phyloP scores from a whole-genome alignment of 208 protist species.

The Acanthamoeba sp. region DNA sequence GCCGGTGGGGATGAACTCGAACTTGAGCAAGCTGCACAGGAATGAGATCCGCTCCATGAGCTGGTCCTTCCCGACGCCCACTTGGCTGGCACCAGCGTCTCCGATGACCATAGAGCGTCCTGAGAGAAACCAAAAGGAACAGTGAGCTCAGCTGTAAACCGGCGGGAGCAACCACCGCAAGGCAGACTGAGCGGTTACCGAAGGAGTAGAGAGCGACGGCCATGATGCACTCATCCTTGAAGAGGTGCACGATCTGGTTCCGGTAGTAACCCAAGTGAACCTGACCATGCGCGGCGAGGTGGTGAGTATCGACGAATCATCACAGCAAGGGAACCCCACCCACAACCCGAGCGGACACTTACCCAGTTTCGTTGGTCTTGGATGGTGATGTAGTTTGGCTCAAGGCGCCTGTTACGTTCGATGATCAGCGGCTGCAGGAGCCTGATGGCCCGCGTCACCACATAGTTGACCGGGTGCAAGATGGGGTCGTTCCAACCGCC shows the following conservation, averaged over 20 bases:
- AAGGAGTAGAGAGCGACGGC: slow-evolving; percentile 50
- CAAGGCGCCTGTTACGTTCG: slow-evolving; percentile 59
- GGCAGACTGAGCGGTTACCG: background rate
- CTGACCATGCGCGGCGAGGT: background rate
- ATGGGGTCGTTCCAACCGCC: slow-evolving; percentile 72
- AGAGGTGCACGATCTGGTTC: slow-evolving; percentile 77
- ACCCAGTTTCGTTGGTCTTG: slow-evolving; percentile 56
- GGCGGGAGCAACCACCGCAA: too few species aligned
- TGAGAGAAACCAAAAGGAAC: background rate
- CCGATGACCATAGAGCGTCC: slow-evolving; percentile 6
- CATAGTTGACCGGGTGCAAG: slow-evolving; percentile 66
- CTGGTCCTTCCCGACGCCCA: slow-evolving; percentile 29
- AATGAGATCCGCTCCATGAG: slow-evolving; percentile 14
- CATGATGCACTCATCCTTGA: slow-evolving; percentile 75
- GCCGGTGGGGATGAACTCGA: slow-evolving; percentile 69
- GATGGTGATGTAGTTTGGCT: slow-evolving; percentile 64
- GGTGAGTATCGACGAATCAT: too few species aligned
- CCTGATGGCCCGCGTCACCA: slow-evolving; percentile 62
- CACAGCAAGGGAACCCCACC: background rate
- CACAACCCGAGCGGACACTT: background rate
- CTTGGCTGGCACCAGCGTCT: background rate
- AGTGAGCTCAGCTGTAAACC: too few species aligned
- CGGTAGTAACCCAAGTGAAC: slow-evolving; percentile 73
- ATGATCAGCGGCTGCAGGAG: slow-evolving; percentile 48
- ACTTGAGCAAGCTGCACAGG: slow-evolving; percentile 55